phyloP scores from a whole-genome alignment of 164 flowering plant species.

The Santalum album region DNA sequence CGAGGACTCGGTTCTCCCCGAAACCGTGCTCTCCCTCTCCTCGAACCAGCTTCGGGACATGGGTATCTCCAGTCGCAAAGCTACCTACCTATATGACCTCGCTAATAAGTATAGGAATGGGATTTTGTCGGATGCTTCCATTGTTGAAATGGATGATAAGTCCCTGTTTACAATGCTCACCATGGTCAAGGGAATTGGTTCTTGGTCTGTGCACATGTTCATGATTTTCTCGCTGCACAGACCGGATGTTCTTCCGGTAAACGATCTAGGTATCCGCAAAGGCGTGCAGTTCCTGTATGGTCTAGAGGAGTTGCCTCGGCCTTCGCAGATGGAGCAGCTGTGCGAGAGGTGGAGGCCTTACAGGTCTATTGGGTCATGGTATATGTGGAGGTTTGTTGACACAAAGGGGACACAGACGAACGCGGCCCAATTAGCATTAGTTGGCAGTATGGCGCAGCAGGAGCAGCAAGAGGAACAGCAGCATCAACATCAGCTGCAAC shows the following conservation, averaged over 20 bases:
- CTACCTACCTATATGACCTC: conserved; percentile 32
- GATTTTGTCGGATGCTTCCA: conserved; percentile 26
- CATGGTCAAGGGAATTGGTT: conserved; percentile 35
- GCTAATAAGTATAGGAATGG: conserved; percentile 24
- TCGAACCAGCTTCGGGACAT: conserved; percentile 22
- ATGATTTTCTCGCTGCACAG: conserved; percentile 36
- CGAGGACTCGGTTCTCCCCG: conserved; percentile 15
- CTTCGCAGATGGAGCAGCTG: conserved; percentile 24
- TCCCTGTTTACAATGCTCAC: conserved; percentile 20
- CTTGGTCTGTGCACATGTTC: conserved; percentile 47
- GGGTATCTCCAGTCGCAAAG: conserved; percentile 32
- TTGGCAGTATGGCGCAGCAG: neutral
- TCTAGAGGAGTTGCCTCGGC: conserved; percentile 25
- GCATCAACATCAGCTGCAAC: conserved; percentile 1
- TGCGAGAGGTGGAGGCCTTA: conserved; percentile 43
- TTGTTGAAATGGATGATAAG: conserved; percentile 31
- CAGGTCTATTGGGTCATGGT: conserved; percentile 43
- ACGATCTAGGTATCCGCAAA: conserved; percentile 36
- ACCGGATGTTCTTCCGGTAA: conserved; percentile 36
- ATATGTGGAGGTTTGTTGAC: conserved; percentile 35
- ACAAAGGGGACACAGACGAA: conserved; percentile 8
- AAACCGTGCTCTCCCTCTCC: conserved; percentile 18
- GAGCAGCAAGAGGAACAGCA: neutral
- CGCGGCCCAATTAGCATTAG: neutral
- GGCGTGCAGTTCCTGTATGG: conserved; percentile 28